phyloP scores from a whole-genome alignment of 441 rosid species.

The Populus hybrid region DNA sequence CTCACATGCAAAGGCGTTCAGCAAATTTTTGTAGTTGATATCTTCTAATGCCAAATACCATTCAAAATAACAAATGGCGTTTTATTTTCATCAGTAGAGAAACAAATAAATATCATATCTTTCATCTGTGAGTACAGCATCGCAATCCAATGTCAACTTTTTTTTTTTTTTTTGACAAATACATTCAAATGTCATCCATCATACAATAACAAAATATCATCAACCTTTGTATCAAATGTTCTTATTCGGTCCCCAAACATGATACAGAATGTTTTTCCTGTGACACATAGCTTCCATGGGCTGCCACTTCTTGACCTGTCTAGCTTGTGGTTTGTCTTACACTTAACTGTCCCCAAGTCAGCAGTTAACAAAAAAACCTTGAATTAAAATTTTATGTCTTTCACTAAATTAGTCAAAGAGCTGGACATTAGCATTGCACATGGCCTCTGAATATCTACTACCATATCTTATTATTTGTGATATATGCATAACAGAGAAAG shows the following conservation, averaged over 20 bases:
- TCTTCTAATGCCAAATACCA: not conserved
- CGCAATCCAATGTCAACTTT: not conserved
- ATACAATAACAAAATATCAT: not conserved
- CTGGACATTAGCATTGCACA: not conserved
- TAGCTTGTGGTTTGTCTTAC: not conserved
- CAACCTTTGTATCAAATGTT: not conserved
- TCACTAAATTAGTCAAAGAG: not conserved
- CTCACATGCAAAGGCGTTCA: not conserved
- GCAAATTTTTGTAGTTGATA: not conserved
- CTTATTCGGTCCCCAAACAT: not conserved
- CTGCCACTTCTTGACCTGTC: not conserved
- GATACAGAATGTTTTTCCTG: not conserved
- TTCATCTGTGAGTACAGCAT: not conserved
- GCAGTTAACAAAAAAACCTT: not conserved
- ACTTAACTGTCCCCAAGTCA: not conserved
- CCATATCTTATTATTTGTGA: not conserved
- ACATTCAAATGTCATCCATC: not conserved
- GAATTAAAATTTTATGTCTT: not conserved
- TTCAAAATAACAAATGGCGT: not conserved
- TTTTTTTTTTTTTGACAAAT: no score
- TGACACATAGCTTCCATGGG: not conserved
- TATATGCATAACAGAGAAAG: constrained; percentile 2
- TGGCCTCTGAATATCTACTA: not conserved
- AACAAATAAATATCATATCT: not conserved
- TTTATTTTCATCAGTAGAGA: not conserved